phyloP scores from a whole-genome alignment of 208 protist genomes.

The Strigomonas culicis region DNA sequence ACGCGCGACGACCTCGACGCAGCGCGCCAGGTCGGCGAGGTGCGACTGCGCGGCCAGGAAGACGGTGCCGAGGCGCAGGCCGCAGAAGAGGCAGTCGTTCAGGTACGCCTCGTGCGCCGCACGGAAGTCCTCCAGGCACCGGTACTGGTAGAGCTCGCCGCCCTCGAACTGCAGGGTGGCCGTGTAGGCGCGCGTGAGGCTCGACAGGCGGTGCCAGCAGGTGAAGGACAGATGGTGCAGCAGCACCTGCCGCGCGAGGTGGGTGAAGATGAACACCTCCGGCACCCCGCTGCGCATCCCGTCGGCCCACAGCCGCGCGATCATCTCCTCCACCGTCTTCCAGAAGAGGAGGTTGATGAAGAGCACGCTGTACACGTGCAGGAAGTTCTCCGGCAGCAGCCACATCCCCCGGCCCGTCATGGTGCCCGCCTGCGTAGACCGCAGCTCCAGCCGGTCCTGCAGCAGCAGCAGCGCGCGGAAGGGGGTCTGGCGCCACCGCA shows the following conservation, averaged over 20 bases:
- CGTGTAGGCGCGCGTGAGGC: constrained; percentile 34
- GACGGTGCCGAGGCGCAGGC: constrained; percentile 21
- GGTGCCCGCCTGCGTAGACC: not conserved
- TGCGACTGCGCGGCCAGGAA: constrained; percentile 20
- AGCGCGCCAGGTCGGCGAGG: too few relatives aligned
- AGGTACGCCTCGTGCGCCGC: constrained; percentile 57
- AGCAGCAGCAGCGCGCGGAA: too few relatives aligned
- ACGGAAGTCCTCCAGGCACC: constrained; percentile 50
- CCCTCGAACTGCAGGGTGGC: constrained; percentile 37
- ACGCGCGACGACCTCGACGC: too few relatives aligned
- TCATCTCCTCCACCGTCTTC: constrained; percentile 16
- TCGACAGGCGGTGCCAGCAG: constrained; percentile 53
- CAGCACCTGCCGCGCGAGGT: constrained; percentile 41
- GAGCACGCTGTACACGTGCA: constrained; percentile 15
- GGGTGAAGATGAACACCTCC: constrained; percentile 77
- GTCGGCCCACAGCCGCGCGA: constrained; percentile 15
- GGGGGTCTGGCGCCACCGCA: too few relatives aligned
- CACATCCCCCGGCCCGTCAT: constrained; percentile 25
- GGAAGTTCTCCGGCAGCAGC: constrained; percentile 25
- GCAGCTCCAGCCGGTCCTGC: too few relatives aligned
- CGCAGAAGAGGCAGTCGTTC: constrained; percentile 58
- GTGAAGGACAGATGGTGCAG: constrained; percentile 44
- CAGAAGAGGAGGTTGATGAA: constrained; percentile 7
- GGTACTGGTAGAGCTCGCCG: constrained; percentile 50
- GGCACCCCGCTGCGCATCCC: constrained; percentile 47